Evolutionary conservation across 1,284 basidiomycete genomes (phyloP), one percentile per base, ranked within the genome.

Genomic region (Vanrija humicola): DNA sequence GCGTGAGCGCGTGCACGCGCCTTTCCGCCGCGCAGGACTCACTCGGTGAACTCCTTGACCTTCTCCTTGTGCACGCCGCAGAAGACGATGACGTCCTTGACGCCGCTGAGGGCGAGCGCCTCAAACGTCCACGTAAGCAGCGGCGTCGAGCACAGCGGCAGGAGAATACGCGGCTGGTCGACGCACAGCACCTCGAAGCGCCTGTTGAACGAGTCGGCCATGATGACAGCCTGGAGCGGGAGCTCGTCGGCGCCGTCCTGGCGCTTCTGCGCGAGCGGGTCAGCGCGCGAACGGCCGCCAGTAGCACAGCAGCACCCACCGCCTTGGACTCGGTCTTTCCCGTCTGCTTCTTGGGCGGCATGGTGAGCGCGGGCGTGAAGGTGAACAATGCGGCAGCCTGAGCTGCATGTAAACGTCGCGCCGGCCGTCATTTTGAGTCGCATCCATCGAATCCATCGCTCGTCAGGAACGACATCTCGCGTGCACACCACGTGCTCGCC

Each of bases 101-200:
- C 93, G 51, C 92, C 92, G 34, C 91, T 90, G 18, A 93, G 81
- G 29, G 90, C 86, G 46, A 98, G 83, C 69, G 88, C 88, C 76
- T 98, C 95, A 61, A 98, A 86, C 2, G 95, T 97, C 92, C 94
- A 98, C 66, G 92, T 87, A 29, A 99, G 82, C 38, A 99, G 79
- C 5, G 94, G 89, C 1, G 89, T 88, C 72, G 95, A 95, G 77
- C 93, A 94, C 61, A 98, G 84, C 0, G 95, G 95, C 19, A 98
- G 81, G 10, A 98, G 82, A 70, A 89, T 89, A 70, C 91, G 83
- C 57, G 91, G 91, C 78, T 84, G 88, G 69, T 84, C 83, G 46
- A 83, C 81, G 34, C 90, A 95, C 19, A 97, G 82, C 16, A 94
- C 94, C 60, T 88, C 83, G 71, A 96, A 94, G 58, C 91, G 85